Conservation (phyloP, 2,329 filamentous ascomycete species). For the Stemphylium vesicarium region DNA sequence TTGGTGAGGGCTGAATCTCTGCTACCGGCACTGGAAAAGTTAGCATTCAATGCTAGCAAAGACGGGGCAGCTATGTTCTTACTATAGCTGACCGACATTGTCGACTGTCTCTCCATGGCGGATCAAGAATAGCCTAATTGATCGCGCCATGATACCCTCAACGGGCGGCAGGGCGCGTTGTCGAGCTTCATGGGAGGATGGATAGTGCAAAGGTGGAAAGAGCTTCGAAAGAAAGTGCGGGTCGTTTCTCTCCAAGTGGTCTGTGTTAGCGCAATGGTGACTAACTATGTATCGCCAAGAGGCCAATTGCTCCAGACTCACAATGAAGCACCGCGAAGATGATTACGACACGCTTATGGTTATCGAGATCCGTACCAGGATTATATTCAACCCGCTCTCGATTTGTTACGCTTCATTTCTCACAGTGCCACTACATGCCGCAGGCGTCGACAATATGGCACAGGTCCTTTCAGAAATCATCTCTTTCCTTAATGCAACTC, state of each 20-base stretch:
- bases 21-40: conserved; percentile 69
- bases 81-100: conserved; percentile 82
- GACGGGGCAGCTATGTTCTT: conserved; percentile 29
- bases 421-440: too few relatives aligned
- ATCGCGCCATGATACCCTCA: conserved; percentile 32
- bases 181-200: conserved; percentile 24
- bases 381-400: too few relatives aligned
- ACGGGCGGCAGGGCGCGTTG: conserved; percentile 15
- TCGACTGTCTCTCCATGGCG: conserved; percentile 91
- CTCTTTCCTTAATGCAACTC: too few relatives aligned
- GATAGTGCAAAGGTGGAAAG: not conserved
- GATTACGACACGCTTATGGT: too few relatives aligned
- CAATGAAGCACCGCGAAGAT: not conserved
- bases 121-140: conserved; percentile 74
- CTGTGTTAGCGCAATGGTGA: conserved; percentile 20
- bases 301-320: not conserved
- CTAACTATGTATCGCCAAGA: conserved; percentile 2
- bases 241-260: conserved; percentile 10
- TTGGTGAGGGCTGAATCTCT: conserved; percentile 81
- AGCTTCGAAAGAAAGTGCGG: conserved; percentile 1
- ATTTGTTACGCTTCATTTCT: too few relatives aligned
- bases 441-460: too few relatives aligned
- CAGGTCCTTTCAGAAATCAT: too few relatives aligned
- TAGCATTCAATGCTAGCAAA: conserved; percentile 18
- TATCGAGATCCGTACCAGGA: too few relatives aligned